phyloP scores from a whole-genome alignment of 176 grass and related monocot species.

The Stipa capillata region DNA sequence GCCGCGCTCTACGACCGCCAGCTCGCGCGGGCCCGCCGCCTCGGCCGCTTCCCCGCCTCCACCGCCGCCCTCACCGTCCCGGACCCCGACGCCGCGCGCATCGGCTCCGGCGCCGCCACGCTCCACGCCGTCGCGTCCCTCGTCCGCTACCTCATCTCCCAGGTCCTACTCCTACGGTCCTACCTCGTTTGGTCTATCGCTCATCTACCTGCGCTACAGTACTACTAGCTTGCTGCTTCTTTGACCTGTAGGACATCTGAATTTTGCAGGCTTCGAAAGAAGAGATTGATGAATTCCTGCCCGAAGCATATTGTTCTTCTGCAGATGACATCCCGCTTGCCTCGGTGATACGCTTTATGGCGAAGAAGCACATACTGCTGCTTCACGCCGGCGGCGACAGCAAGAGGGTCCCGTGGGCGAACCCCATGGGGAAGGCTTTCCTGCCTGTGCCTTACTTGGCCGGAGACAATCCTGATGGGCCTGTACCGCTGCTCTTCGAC shows the following conservation, averaged over 20 bases:
- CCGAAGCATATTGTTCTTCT: not conserved
- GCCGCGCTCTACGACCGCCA: conserved; percentile 71
- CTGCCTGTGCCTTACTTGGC: conserved; percentile 78
- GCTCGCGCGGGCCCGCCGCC: conserved; percentile 46
- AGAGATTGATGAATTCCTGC: conserved; percentile 14
- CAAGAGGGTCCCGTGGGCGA: conserved; percentile 96
- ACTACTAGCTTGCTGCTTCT: not conserved
- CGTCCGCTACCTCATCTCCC: conserved; percentile 39
- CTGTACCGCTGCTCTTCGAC: conserved; percentile 82
- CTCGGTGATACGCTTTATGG: conserved; percentile 29
- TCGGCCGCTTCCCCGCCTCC: conserved; percentile 61
- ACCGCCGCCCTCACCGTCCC: conserved; percentile 68
- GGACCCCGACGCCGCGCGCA: conserved; percentile 76
- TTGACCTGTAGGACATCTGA: conserved; percentile 12
- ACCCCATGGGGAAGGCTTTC: conserved; percentile 91
- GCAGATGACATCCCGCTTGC: not conserved
- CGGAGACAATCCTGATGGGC: conserved; percentile 65
- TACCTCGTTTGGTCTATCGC: not conserved
- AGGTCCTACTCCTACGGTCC: conserved; percentile 28
- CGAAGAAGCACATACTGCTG: conserved; percentile 67
- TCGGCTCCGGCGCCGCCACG: conserved; percentile 92
- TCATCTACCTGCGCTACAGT: not conserved
- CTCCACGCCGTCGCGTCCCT: conserved; percentile 70
- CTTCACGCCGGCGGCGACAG: conserved; percentile 91
- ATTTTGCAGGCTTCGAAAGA: conserved; percentile 38